Conservation (phyloP, 2,329 filamentous ascomycete species). For the Diaporthe sp. region DNA sequence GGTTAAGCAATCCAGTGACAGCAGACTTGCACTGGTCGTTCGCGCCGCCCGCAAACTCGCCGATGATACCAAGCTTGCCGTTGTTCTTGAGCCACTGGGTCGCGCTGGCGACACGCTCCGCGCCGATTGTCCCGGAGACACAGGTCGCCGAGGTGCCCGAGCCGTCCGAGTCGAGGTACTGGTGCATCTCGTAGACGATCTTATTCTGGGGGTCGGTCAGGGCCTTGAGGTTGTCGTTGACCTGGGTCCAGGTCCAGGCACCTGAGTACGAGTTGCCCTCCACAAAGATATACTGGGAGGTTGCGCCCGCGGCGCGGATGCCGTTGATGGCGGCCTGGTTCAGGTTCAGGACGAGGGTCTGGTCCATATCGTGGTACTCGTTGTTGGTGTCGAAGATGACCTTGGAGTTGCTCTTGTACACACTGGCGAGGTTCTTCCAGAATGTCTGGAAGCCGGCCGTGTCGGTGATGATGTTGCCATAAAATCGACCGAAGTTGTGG, state of each 20-base stretch:
- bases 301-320: conserved; percentile 67
- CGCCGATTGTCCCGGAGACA: conserved; percentile 59
- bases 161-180: conserved; percentile 65
- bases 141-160: conserved; percentile 60
- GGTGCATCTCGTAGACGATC: conserved; percentile 67
- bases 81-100: conserved; percentile 66
- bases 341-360: conserved; percentile 63
- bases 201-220: conserved; percentile 60
- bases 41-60: conserved; percentile 65
- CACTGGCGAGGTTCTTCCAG: conserved; percentile 65
- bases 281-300: conserved; percentile 59
- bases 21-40: conserved; percentile 62
- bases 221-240: conserved; percentile 50
- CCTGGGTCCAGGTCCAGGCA: conserved; percentile 50
- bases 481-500: conserved; percentile 68
- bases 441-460: conserved; percentile 62
- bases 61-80: conserved; percentile 63
- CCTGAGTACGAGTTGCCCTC: conserved; percentile 46
- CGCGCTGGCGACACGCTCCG: conserved; percentile 58
- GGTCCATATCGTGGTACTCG: conserved; percentile 70
- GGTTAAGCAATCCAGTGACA: conserved; percentile 60
- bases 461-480: conserved; percentile 62
- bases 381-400: conserved; percentile 73
- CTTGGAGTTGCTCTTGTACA: conserved; percentile 61
- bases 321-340: conserved; percentile 71